phyloP scores from a whole-genome alignment of 345 rosid genomes.

The Eucalyptus pauciflora region DNA sequence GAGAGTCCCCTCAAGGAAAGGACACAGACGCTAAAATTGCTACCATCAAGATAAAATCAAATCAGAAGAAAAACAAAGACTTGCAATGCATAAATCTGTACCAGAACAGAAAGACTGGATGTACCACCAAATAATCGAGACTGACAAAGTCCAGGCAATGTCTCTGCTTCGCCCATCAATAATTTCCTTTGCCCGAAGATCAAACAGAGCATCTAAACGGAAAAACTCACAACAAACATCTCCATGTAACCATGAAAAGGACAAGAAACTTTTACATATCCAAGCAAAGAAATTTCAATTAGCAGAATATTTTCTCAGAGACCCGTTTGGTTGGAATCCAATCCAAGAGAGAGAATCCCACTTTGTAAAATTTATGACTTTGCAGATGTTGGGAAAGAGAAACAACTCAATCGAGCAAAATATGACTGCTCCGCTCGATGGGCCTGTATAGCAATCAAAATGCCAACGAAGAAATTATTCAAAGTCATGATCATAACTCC shows the following conservation, averaged over 20 bases:
- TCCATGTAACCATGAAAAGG: not conserved
- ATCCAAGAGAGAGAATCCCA: not conserved
- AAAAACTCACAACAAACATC: not conserved
- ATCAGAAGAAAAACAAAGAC: not conserved
- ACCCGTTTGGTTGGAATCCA: not conserved
- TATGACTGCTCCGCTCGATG: not conserved
- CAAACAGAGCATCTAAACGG: slow-evolving; percentile 18
- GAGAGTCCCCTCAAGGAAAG: not conserved
- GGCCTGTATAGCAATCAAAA: not conserved
- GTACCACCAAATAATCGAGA: not conserved
- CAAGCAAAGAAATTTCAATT: not conserved
- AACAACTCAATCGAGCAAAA: not conserved
- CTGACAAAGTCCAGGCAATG: not conserved
- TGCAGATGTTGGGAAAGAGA: not conserved
- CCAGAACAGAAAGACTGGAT: not conserved
- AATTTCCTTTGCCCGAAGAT: slow-evolving; percentile 29
- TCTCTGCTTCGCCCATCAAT: not conserved
- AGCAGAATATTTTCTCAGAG: not conserved
- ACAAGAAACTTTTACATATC: not conserved
- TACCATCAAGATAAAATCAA: not conserved
- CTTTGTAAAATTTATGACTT: not conserved
- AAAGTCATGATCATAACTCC: not conserved
- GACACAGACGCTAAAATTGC: not conserved
- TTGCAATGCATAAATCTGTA: not conserved
- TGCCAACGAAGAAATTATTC: not conserved